These are phyloP conservation scores for Eutypa lata DNA, from an alignment of 2,329 filamentous ascomycete species.

Conservation along the genomic window DNA sequence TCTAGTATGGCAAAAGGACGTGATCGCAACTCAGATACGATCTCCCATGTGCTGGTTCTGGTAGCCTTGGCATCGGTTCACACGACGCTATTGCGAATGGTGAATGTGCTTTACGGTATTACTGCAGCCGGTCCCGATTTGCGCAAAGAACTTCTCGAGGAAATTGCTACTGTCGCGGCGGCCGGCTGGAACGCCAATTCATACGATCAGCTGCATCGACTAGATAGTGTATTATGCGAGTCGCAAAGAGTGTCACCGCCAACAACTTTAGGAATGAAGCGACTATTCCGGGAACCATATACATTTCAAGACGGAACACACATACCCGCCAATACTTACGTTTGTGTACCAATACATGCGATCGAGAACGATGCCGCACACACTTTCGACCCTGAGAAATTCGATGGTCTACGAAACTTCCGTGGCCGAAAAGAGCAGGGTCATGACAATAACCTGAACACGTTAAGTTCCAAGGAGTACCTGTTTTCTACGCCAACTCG, in stretches of 20 bases:
- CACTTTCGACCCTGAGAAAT: conserved; percentile 25
- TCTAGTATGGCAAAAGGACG: not conserved
- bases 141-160: not conserved
- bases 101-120: conserved; percentile 9
- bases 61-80: conserved; percentile 10
- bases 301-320: conserved; percentile 2
- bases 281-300: conserved; percentile 3
- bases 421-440: conserved; percentile 14
- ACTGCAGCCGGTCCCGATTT: conserved; percentile 1
- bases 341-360: conserved; percentile 11
- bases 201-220: conserved; percentile 8
- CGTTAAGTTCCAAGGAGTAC: not conserved
- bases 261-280: conserved; percentile 4
- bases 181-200: not conserved
- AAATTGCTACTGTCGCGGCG: conserved; percentile 6
- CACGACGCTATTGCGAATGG: conserved; percentile 6
- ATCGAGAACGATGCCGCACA: conserved; percentile 27
- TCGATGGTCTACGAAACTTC: conserved; percentile 32
- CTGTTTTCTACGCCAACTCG: conserved; percentile 19
- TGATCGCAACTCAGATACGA: conserved; percentile 2
- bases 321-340: conserved; percentile 4
- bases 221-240: conserved; percentile 11
- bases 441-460: not conserved
- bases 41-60: conserved; percentile 6
- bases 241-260: conserved; percentile 8